A percentile compares a stretch with the other conserved stretches of the same genome.
Evolutionary conservation across 805 yeast genomes (phyloP).

Genomic region (Saturnispora besseyi): DNA sequence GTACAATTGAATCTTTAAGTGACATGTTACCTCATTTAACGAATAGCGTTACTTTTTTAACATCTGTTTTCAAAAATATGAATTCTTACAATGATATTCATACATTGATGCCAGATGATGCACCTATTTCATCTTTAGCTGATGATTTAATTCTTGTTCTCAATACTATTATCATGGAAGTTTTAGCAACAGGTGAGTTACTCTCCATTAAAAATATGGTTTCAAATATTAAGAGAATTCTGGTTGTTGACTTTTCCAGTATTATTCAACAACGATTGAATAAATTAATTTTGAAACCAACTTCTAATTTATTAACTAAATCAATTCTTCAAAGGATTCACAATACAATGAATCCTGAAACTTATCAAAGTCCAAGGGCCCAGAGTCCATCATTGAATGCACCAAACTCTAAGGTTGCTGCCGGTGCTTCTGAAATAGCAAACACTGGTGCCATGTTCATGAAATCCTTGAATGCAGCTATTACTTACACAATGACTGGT

Average conservation of each 20-base stretch:
- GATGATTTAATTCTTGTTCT: conserved; percentile 77
- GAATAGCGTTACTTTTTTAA: conserved; percentile 21
- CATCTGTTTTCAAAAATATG: conserved; percentile 16
- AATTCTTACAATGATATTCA: conserved; percentile 13
- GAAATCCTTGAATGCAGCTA: conserved; percentile 32
- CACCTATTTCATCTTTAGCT: conserved; percentile 72
- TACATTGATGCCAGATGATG: conserved; percentile 38
- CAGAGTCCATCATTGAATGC: conserved; percentile 7
- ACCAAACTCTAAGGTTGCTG: conserved; percentile 19
- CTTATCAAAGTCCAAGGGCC: conserved; percentile 4
- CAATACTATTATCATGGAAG: conserved; percentile 55
- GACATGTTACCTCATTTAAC: conserved; percentile 33
- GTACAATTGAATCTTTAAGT: conserved; percentile 72
- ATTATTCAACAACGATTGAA: conserved; percentile 42
- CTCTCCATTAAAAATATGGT: conserved; percentile 46
- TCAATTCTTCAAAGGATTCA: conserved; percentile 15
- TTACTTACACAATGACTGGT: conserved; percentile 29
- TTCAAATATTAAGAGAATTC: conserved; percentile 44
- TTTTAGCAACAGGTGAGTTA: conserved; percentile 64
- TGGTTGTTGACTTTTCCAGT: conserved; percentile 56
- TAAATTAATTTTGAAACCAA: conserved; percentile 34
- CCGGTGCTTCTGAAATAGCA: conserved; percentile 24
- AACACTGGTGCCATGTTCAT: conserved; percentile 28
- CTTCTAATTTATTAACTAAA: conserved; percentile 20
- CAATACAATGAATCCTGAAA: conserved; percentile 6